Base-by-base conservation (phyloP, 176 grass and related monocot species). In the Musa acuminata region DNA sequence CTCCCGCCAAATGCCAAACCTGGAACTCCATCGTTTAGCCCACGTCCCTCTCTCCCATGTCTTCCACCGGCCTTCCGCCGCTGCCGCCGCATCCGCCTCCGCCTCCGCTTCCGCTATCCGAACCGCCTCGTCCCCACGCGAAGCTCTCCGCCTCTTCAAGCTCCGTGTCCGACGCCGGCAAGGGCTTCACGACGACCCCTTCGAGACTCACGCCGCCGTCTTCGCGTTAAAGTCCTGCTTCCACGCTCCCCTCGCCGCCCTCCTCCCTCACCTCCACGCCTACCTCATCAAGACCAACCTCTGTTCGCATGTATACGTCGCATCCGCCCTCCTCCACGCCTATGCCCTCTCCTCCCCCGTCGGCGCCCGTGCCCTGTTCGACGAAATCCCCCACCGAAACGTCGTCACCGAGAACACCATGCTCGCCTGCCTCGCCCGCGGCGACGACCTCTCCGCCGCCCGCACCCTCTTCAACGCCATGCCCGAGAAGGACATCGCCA, bases 341-440 rank as follows among this genome's bases (percentile, higher is more conserved):
- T 83, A 69, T 53, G 69, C 89, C 0, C 49, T 79, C 12, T 55
- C 73, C 59, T 81, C 83, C 49, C 80, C 80, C 77, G 0, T 0
- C 59, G 3, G 1, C 27, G 80, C 89, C 75, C 78, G 27, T 66
- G 74, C 71, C 13, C 74, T 91, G 75, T 88, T 83, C 77, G 85
- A 91, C 70, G 48, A 88, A 88, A 88, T 83, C 8, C 83, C 85
- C 49, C 19, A 55, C 22, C 6, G 77, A 72, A 91, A 85, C 83
- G 25, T 60, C 48, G 79, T 79, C 27, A 81, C 80, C 71, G 4
- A 75, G 79, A 91, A 91, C 53, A 58, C 74, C 66, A 87, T 91
- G 85, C 80, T 91, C 19, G 8, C 58, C 2, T 88, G 83, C 10
- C 65, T 83, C 21, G 82, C 57, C 22, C 77, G 85, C 48, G 72